Conservation (phyloP, 352 stramenopile species). For the Elongisporangium prolatum region DNA sequence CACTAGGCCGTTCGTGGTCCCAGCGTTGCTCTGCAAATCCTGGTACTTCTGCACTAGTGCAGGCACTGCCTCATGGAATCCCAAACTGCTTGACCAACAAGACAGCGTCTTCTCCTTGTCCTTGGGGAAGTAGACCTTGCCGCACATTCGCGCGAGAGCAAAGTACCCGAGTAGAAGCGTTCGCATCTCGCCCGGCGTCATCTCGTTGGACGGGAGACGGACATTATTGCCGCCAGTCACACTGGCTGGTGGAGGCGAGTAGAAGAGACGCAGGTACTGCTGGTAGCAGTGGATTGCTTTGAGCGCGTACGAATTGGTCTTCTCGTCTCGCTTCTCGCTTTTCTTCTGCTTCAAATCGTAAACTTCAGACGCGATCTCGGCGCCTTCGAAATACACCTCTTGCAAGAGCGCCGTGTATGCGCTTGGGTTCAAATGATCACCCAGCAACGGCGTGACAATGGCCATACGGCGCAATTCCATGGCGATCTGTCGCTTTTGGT, state of each 20-base stretch:
- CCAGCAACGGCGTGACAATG: conserved; percentile 40
- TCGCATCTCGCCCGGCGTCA: conserved; percentile 34
- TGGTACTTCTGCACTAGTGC: conserved; percentile 38
- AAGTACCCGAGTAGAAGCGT: conserved; percentile 55
- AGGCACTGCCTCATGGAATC: conserved; percentile 41
- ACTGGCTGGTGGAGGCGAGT: conserved; percentile 23
- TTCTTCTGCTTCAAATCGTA: conserved; percentile 64
- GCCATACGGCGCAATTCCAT: conserved; percentile 57
- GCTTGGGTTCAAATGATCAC: conserved; percentile 40
- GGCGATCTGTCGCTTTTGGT: conserved; percentile 51
- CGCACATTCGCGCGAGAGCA: conserved; percentile 52
- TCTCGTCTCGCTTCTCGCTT: conserved; percentile 15
- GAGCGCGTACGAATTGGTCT: conserved; percentile 45
- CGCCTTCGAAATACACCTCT: conserved; percentile 63
- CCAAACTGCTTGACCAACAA: conserved; percentile 57
- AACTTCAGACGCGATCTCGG: conserved; percentile 49
- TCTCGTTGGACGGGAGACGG: conserved; percentile 20
- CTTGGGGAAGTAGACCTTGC: conserved; percentile 36
- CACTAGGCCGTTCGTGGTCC: conserved; percentile 7
- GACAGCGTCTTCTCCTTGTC: conserved; percentile 48
- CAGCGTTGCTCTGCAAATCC: conserved; percentile 7
- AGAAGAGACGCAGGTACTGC: conserved; percentile 68
- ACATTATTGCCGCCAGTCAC: conserved; percentile 25
- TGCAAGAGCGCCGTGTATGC: conserved; percentile 54
- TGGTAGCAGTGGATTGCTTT: conserved; percentile 70